phyloP scores from a whole-genome alignment of 257 asterid species.

The Primulina tabacum region DNA sequence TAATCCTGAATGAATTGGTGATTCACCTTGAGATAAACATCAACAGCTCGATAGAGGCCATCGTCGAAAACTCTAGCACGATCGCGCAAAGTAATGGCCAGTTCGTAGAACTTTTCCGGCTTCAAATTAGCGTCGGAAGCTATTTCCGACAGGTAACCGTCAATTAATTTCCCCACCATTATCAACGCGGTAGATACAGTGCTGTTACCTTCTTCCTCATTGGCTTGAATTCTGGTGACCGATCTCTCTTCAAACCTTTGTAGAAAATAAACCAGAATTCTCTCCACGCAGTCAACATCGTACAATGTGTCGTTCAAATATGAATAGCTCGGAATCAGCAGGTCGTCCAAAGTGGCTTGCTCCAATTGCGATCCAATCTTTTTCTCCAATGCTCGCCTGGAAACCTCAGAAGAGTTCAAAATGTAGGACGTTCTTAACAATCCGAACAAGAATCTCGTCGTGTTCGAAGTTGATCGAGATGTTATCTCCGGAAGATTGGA shows the following conservation, averaged over 20 bases:
- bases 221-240: conserved; percentile 34
- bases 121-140: conserved; percentile 90
- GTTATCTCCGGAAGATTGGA: conserved; percentile 63
- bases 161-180: conserved; percentile 87
- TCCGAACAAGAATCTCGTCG: conserved; percentile 67
- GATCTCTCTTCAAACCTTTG: conserved; percentile 50
- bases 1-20: background rate
- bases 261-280: conserved; percentile 63
- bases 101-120: conserved; percentile 68
- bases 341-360: conserved; percentile 83
- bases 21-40: conserved; percentile 86
- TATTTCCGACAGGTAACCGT: conserved; percentile 94
- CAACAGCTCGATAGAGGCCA: conserved; percentile 97
- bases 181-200: conserved; percentile 57
- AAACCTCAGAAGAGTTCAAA: conserved; percentile 64
- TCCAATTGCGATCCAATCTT: conserved; percentile 83
- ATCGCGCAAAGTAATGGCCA: conserved; percentile 75
- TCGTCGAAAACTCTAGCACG: conserved; percentile 85
- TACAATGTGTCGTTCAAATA: conserved; percentile 85
- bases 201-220: conserved; percentile 32
- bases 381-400: conserved; percentile 64
- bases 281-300: conserved; percentile 88
- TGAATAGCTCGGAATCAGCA: conserved; percentile 90
- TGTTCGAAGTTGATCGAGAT: conserved; percentile 35
- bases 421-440: conserved; percentile 73